Percentiles rank a stretch among this genome's conserved stretches.
Conservation (phyloP, 257 asterid species). For the Fraxinus anomala region DNA sequence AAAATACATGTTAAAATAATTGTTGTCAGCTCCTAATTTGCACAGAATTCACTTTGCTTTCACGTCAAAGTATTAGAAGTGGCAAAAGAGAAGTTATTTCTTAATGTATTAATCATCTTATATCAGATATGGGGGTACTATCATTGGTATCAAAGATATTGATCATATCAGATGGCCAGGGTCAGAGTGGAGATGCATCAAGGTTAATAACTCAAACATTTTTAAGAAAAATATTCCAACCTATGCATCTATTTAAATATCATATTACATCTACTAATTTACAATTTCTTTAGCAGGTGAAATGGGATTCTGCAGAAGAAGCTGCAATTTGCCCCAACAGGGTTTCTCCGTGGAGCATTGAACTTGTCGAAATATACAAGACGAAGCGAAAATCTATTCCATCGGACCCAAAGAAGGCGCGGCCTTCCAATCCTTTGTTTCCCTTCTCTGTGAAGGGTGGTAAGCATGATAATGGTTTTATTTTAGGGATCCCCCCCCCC, state of each 20-base stretch:
- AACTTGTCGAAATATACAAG: not conserved
- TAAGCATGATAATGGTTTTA: not conserved
- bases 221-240: not conserved
- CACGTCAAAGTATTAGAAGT: not conserved
- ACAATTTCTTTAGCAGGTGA: slow-evolving; percentile 7
- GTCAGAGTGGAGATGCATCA: slow-evolving; percentile 23
- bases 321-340: not conserved
- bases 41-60: not conserved
- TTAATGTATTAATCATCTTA: not conserved
- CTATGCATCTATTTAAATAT: not conserved
- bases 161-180: slow-evolving; percentile 22
- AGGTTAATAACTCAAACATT: not conserved
- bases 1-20: not conserved
- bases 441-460: slow-evolving; percentile 2
- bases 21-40: not conserved
- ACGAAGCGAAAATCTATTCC: not conserved
- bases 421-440: not conserved
- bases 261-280: not conserved
- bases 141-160: slow-evolving; percentile 4
- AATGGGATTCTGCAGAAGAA: slow-evolving; percentile 13
- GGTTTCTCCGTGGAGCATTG: slow-evolving; percentile 22
- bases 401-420: not conserved
- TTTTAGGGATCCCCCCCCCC: not conserved
- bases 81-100: not conserved
- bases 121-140: slow-evolving; percentile 17